Evolutionary conservation across 1,284 basidiomycete genomes (phyloP), one percentile per base, ranked within the genome.

Genomic region (Ceratobasidium sp.): DNA sequence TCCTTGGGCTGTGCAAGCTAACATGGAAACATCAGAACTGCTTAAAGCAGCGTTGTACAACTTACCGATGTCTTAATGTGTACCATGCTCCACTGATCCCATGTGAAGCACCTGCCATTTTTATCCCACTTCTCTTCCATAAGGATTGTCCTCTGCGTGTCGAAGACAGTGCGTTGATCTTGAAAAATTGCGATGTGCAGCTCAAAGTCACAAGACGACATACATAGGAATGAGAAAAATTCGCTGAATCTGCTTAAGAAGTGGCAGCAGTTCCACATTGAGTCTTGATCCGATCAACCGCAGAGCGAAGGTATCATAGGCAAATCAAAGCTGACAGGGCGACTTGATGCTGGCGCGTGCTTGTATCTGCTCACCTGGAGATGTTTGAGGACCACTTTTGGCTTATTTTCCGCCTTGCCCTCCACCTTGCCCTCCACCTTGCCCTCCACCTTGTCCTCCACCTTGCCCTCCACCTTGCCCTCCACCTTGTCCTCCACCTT

Each of bases 181-280:
- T 28, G 45, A n/a, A 45, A 73, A 28, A 73, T 60, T 4, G 68
- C 68, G 20, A 73, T 28, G 31, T 73, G 68, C 10, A 73, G 56
- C 37, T 73, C 56, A 17, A 47, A 47, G 20, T 17, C 5, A 31
- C 68, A 73, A 42, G 56, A 73, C 1, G 68, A 60, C 28, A 39
- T 39, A 4, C n/a, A 17, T 10, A 45, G 26, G 39, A 45, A 73
- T 7, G 11, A 39, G 26, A 73, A 73, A 20, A 17, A 33, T n/a
- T 73, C 68, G 54, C 28, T 31, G 37, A 45, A 60, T 20, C 17
- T 20, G 5, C 6, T 60, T 11, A n/a, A 20, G 35, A 17, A 17
- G 28, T 47, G 45, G 8, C 28, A n/a, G 2, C 23, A 23, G 8
- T 45, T 23, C 68, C 68, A 73, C 6, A 23, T 37, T 26, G 31